phyloP scores from a whole-genome alignment of 257 asterid species.

The Solanum paucissectum region DNA sequence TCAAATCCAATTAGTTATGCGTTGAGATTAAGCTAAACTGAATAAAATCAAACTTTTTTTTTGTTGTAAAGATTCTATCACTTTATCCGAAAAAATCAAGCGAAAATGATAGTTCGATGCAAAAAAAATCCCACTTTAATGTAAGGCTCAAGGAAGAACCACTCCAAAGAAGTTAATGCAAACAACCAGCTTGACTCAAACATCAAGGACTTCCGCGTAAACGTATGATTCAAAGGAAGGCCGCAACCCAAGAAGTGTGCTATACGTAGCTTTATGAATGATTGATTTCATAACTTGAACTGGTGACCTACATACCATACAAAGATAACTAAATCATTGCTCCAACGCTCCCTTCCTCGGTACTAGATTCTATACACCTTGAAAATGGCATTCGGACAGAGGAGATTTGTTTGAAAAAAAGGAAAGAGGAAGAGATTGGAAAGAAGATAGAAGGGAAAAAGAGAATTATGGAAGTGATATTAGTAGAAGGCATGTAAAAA shows the following conservation, averaged over 20 bases:
- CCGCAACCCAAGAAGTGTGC: too few relatives aligned
- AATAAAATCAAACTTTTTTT: neutral
- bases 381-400: neutral
- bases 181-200: neutral
- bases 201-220: neutral
- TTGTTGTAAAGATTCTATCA: neutral
- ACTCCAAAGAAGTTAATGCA: too few relatives aligned
- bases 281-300: neutral
- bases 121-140: neutral
- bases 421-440: neutral
- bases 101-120: neutral
- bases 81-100: neutral
- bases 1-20: neutral
- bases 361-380: neutral
- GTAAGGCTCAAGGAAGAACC: neutral
- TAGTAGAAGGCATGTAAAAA: neutral
- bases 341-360: neutral
- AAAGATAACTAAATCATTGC: neutral
- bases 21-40: neutral
- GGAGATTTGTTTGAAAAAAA: neutral
- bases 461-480: neutral
- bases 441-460: neutral
- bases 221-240: neutral
- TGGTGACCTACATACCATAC: rapidly evolving
- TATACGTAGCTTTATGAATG: rapidly evolving